Conservation (phyloP, 768 basidiomycete genomes). For the Suillus cothurnatus region DNA sequence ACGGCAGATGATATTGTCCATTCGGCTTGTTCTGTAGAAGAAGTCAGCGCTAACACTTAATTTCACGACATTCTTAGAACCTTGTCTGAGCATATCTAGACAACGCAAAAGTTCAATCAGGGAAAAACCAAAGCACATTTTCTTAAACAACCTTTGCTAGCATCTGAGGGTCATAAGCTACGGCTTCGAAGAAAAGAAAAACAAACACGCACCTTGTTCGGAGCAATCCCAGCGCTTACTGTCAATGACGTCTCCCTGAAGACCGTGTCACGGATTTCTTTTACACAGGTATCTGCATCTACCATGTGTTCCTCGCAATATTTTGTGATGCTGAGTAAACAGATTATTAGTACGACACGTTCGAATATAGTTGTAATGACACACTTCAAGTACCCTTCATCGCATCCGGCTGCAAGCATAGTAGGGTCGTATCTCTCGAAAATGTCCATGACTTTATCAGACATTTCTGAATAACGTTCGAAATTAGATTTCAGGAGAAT, state of each 20-base stretch:
- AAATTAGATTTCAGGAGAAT: constrained; percentile 64
- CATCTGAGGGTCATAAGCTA: constrained; percentile 54
- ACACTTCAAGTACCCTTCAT: constrained; percentile 92
- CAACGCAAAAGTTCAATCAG: constrained; percentile 10
- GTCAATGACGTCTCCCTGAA: constrained; percentile 82
- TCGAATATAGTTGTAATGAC: constrained; percentile 20
- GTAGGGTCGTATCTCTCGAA: constrained; percentile 73
- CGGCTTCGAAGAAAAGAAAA: constrained; percentile 13
- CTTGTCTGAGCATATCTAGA: constrained; percentile 91
- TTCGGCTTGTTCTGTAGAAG: constrained; percentile 83
- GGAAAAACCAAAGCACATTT: neutral
- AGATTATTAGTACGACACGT: constrained; percentile 5
- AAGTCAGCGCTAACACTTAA: constrained; percentile 2
- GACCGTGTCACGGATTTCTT: constrained; percentile 74
- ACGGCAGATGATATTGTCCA: constrained; percentile 81
- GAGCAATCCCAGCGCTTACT: constrained; percentile 93
- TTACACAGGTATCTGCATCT: constrained; percentile 72
- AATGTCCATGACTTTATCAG: constrained; percentile 68
- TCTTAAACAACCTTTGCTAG: constrained; percentile 76
- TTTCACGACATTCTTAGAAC: constrained; percentile 33
- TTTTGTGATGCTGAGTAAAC: constrained; percentile 64
- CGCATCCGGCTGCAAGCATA: constrained; percentile 77
- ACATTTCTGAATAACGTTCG: constrained; percentile 69
- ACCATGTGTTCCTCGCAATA: constrained; percentile 75
- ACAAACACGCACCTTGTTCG: constrained; percentile 73